Evolutionary conservation across 768 basidiomycete species (phyloP).

Genomic region (Tulasnella sp.): DNA sequence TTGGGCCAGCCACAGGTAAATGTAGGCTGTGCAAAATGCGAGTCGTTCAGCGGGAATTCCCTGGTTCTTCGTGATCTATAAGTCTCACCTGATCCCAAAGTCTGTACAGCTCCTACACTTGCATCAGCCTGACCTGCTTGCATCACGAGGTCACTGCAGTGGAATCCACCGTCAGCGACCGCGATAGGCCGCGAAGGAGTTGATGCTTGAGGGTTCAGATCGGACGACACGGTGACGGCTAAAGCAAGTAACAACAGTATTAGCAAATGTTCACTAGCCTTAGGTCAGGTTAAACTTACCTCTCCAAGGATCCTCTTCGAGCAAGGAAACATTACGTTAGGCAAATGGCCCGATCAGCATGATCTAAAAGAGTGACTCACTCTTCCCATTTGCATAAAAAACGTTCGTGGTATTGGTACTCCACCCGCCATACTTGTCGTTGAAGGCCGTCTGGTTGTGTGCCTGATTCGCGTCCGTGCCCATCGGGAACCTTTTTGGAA

Average conservation of each 20-base stretch:
- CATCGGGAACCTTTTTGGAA: constrained; percentile 12
- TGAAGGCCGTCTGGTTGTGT: constrained; percentile 6
- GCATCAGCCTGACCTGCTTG: neutral
- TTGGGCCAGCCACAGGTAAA: constrained; percentile 1
- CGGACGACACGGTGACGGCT: constrained; percentile 9
- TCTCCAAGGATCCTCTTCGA: constrained; percentile 8
- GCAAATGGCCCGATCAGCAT: too few relatives aligned
- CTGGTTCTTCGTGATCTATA: too few relatives aligned
- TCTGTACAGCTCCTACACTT: constrained; percentile 2
- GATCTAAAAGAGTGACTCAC: neutral
- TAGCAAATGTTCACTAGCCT: too few relatives aligned
- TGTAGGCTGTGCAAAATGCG: neutral
- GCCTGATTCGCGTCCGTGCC: neutral
- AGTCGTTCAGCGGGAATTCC: neutral
- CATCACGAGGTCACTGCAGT: constrained; percentile 12
- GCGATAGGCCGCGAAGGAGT: constrained; percentile 3
- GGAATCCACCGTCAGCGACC: constrained; percentile 10
- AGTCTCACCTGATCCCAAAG: constrained; percentile 1
- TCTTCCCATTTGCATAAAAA: constrained; percentile 11
- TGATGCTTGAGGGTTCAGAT: neutral
- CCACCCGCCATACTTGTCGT: constrained; percentile 11
- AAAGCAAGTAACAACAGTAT: too few relatives aligned
- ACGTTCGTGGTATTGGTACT: constrained; percentile 7
- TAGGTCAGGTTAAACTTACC: neutral
- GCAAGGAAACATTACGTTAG: neutral